phyloP scores from a whole-genome alignment of 2,329 filamentous ascomycete genomes.

The Rutstroemia sp. region DNA sequence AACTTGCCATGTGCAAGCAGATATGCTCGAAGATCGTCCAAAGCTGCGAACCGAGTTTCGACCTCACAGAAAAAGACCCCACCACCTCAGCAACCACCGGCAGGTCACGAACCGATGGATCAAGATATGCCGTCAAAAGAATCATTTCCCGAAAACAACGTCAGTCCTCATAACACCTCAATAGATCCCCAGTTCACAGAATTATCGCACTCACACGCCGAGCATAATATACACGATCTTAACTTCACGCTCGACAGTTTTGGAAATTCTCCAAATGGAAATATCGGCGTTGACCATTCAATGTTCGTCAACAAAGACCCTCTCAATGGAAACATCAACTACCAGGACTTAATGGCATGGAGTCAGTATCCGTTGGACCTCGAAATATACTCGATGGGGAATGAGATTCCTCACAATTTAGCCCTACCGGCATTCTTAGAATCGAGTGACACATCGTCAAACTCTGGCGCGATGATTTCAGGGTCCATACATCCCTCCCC shows the following conservation, averaged over 20 bases:
- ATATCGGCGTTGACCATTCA: conserved; percentile 1
- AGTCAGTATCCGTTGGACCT: conserved; percentile 37
- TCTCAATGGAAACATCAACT: conserved; percentile 28
- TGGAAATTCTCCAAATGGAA: conserved; percentile 1
- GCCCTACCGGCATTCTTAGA: conserved; percentile 1
- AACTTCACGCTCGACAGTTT: conserved; percentile 1
- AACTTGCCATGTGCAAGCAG: conserved; percentile 40
- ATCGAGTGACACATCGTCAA: conserved; percentile 1
- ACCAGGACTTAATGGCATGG: conserved; percentile 40
- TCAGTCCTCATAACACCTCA: neutral
- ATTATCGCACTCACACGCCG: neutral
- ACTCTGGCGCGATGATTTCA: neutral
- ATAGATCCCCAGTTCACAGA: neutral
- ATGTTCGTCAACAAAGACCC: conserved; percentile 9
- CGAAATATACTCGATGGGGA: conserved; percentile 27
- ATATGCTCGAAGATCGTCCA: conserved; percentile 44
- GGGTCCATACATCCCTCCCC: conserved; percentile 8
- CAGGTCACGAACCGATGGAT: conserved; percentile 4
- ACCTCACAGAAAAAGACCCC: conserved; percentile 8
- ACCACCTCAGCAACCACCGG: conserved; percentile 2
- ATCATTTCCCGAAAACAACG: neutral
- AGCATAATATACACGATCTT: conserved; percentile 1
- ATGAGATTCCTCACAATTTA: conserved; percentile 1
- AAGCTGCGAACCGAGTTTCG: conserved; percentile 24
- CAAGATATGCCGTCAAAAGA: conserved; percentile 3